Evolutionary conservation across 1,284 basidiomycete species (phyloP).

Genomic region (Ceratobasidium sp.): DNA sequence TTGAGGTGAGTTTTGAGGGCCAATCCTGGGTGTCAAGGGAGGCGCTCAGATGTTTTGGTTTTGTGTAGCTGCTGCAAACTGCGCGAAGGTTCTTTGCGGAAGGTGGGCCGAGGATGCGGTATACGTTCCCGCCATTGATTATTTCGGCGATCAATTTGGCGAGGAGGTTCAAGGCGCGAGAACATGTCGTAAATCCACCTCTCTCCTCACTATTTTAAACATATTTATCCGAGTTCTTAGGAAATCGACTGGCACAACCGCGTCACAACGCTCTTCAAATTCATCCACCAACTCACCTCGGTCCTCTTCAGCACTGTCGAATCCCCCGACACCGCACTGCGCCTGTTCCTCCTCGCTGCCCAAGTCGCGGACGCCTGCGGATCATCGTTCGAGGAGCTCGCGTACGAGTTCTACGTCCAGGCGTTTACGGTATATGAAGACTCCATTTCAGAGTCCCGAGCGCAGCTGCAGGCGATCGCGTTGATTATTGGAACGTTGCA

Average conservation of each 20-base stretch:
- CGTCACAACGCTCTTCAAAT: constrained; percentile 88
- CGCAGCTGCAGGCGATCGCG: constrained; percentile 93
- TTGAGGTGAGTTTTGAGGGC: constrained; percentile 79
- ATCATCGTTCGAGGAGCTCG: constrained; percentile 82
- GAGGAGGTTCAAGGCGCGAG: constrained; percentile 85
- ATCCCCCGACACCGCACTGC: constrained; percentile 88
- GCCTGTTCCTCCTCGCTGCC: constrained; percentile 93
- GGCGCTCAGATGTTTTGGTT: too few relatives aligned
- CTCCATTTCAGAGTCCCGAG: constrained; percentile 90
- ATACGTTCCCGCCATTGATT: constrained; percentile 94
- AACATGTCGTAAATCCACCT: constrained; percentile 54
- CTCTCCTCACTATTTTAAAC: constrained; percentile 66
- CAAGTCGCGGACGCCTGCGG: constrained; percentile 93
- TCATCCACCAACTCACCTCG: constrained; percentile 90
- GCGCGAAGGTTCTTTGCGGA: constrained; percentile 88
- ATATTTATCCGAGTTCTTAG: constrained; percentile 57
- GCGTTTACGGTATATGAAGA: constrained; percentile 97
- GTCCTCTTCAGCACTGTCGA: constrained; percentile 93
- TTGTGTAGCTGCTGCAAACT: constrained; percentile 83
- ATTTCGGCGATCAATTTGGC: constrained; percentile 92
- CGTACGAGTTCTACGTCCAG: constrained; percentile 96
- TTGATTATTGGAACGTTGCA: constrained; percentile 91
- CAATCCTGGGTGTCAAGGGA: too few relatives aligned
- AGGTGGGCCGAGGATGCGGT: constrained; percentile 94
- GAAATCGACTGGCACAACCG: constrained; percentile 88